These are phyloP conservation scores for Thelephora ganbajun DNA, from an alignment of 768 basidiomycete species.

Conservation along the genomic window DNA sequence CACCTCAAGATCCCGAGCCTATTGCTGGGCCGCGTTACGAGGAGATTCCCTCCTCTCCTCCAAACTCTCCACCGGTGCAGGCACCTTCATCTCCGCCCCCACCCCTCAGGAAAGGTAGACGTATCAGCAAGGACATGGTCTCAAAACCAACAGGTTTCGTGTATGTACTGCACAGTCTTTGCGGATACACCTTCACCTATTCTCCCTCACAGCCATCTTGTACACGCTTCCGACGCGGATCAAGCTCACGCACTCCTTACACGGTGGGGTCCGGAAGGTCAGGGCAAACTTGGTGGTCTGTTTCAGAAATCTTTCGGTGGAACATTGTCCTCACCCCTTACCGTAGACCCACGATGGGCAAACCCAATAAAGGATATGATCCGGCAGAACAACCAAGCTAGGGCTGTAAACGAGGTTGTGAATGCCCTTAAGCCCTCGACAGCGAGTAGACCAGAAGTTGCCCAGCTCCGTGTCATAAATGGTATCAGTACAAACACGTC, in stretches of 20 bases:
- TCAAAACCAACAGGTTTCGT: slow-evolving; percentile 72
- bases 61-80: slow-evolving; percentile 16
- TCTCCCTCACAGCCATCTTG: slow-evolving; percentile 49
- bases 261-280: slow-evolving; percentile 79
- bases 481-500: slow-evolving; percentile 57
- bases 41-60: slow-evolving; percentile 21
- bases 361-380: slow-evolving; percentile 74
- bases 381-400: slow-evolving; percentile 49
- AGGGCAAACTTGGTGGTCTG: slow-evolving; percentile 81
- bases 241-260: slow-evolving; percentile 77
- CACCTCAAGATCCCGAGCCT: slow-evolving; percentile 23
- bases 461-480: slow-evolving; percentile 62
- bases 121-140: slow-evolving; percentile 83
- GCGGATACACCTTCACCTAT: slow-evolving; percentile 11
- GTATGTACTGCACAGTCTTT: slow-evolving; percentile 34
- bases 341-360: slow-evolving; percentile 77
- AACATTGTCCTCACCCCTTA: slow-evolving; percentile 7
- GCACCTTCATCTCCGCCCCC: slow-evolving; percentile 19
- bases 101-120: slow-evolving; percentile 36
- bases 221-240: slow-evolving; percentile 84
- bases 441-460: slow-evolving; percentile 24
- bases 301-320: slow-evolving; percentile 10
- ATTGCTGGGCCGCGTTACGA: slow-evolving; percentile 62
- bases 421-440: slow-evolving; percentile 50
- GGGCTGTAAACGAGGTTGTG: slow-evolving; percentile 66